Evolutionary conservation across 371 early-diverging fungal genomes (phyloP).

Genomic region (Cokeromyces recurvatus): DNA sequence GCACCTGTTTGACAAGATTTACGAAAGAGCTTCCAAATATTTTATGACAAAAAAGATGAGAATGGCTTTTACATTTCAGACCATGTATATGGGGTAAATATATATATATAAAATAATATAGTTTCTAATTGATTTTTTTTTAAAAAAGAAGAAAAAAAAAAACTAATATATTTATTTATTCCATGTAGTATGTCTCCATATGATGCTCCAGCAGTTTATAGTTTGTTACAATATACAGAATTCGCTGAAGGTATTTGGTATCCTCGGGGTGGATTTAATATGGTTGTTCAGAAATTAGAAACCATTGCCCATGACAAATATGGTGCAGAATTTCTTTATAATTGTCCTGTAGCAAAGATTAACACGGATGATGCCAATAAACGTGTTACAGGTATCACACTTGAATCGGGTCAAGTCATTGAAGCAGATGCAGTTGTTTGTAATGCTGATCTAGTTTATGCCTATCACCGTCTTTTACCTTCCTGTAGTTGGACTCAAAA

Average conservation of each 20-base stretch:
- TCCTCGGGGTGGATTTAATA: conserved; percentile 62
- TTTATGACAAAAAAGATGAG: conserved; percentile 57
- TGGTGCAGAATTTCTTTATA: conserved; percentile 46
- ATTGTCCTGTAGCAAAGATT: conserved; percentile 45
- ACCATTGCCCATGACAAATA: conserved; percentile 42
- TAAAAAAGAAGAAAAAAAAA: too few relatives aligned
- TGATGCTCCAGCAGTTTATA: conserved; percentile 64
- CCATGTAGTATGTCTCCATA: conserved; percentile 60
- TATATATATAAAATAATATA: background rate
- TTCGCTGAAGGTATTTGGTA: conserved; percentile 65
- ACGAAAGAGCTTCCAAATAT: conserved; percentile 42
- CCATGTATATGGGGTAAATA: conserved; percentile 54
- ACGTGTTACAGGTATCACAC: conserved; percentile 48
- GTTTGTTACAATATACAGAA: conserved; percentile 57
- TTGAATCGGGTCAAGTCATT: conserved; percentile 43
- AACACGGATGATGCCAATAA: conserved; percentile 23
- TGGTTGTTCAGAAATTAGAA: conserved; percentile 50
- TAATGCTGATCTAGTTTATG: conserved; percentile 59
- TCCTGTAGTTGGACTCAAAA: conserved; percentile 41
- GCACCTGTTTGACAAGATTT: conserved; percentile 49
- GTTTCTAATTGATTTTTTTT: too few relatives aligned
- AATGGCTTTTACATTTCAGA: conserved; percentile 67
- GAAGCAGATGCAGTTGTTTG: conserved; percentile 59
- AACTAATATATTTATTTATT: conserved; percentile 1
- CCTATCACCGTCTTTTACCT: conserved; percentile 54